phyloP scores from a whole-genome alignment of 306 rosid genomes.

The Corylus avellana region DNA sequence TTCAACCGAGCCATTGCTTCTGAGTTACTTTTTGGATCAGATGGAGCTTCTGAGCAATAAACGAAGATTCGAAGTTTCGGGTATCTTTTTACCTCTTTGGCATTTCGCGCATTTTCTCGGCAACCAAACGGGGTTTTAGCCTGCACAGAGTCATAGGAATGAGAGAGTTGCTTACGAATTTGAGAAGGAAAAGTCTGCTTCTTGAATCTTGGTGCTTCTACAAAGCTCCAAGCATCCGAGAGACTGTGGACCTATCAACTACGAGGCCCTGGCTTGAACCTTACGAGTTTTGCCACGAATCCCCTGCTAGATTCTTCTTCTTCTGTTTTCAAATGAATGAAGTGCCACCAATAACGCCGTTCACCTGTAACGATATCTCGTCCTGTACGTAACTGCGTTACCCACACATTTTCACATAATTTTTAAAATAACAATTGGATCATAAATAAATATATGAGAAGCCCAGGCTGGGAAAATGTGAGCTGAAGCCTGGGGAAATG shows the following conservation, averaged over 20 bases:
- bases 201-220: conserved; percentile 7
- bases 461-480: background rate
- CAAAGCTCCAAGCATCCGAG: background rate
- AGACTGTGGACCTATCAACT: background rate
- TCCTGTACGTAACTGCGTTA: no score
- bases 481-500: conserved; percentile 4
- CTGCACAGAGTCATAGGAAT: conserved; percentile 7
- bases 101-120: conserved; percentile 26
- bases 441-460: no score
- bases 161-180: conserved; percentile 18
- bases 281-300: background rate
- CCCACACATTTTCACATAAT: no score
- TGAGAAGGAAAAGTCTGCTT: conserved; percentile 16
- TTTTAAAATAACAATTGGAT: no score
- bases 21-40: background rate
- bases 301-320: background rate
- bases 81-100: conserved; percentile 4
- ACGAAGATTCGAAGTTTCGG: conserved; percentile 21
- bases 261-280: background rate
- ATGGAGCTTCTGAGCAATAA: conserved; percentile 8
- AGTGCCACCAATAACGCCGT: background rate
- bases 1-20: conserved; percentile 1
- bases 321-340: background rate
- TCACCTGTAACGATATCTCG: no score
- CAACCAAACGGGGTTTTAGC: conserved; percentile 24